phyloP scores from a whole-genome alignment of 805 yeast species.

The Suhomyces vadensis region DNA sequence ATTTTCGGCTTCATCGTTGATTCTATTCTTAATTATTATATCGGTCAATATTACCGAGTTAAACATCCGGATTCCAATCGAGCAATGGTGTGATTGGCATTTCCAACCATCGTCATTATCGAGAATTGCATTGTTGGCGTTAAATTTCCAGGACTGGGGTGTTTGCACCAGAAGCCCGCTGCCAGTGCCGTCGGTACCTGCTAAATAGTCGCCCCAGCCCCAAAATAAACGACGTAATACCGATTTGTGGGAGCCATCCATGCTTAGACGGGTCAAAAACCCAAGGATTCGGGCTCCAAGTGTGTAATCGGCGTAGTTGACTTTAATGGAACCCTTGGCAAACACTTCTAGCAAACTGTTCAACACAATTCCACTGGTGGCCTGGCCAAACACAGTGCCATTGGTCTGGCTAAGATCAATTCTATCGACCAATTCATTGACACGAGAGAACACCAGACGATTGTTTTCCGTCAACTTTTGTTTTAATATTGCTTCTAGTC shows the following conservation, averaged over 20 bases:
- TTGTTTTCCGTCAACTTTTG: slow-evolving; percentile 25
- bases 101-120: slow-evolving; percentile 39
- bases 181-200: slow-evolving; percentile 12
- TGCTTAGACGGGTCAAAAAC: slow-evolving; percentile 28
- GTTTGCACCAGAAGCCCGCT: neutral
- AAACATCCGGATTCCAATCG: slow-evolving; percentile 38
- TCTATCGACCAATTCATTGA: slow-evolving; percentile 28
- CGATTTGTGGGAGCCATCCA: slow-evolving; percentile 8
- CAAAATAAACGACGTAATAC: slow-evolving; percentile 28
- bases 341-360: slow-evolving; percentile 32
- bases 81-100: slow-evolving; percentile 29
- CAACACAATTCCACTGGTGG: slow-evolving; percentile 26
- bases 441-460: slow-evolving; percentile 21
- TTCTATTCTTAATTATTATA: slow-evolving; percentile 25
- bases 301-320: slow-evolving; percentile 42
- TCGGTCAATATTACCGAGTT: slow-evolving; percentile 37
- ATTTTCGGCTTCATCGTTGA: neutral
- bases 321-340: slow-evolving; percentile 34
- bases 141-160: slow-evolving; percentile 27
- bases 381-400: neutral
- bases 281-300: slow-evolving; percentile 43
- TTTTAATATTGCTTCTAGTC: slow-evolving; percentile 24
- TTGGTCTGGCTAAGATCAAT: slow-evolving; percentile 8
- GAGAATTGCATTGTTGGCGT: slow-evolving; percentile 40
- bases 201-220: slow-evolving; percentile 43